Base-by-base conservation (phyloP, 768 basidiomycete genomes). In the Russula ochroleuca region DNA sequence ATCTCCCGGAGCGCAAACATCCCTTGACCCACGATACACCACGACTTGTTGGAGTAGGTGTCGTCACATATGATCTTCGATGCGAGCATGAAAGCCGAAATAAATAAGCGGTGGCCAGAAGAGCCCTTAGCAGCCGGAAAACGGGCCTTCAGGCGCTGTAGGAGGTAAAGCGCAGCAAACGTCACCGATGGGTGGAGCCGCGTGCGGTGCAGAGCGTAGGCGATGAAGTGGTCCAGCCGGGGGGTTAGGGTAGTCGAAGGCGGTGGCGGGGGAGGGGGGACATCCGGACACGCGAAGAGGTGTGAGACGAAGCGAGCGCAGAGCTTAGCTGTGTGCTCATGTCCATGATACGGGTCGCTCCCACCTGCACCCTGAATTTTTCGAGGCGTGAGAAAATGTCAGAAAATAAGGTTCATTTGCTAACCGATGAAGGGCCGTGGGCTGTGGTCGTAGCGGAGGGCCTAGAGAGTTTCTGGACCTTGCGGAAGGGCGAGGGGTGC, bases 81-180 rank as follows among this genome's bases (percentile, higher is more conserved):
- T 3, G 90, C 85, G 71, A 94, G 91, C 92, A 95, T 95, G 74
- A 93, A 92, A 0, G 92, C 92, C 1, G 91, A 92, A 50, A 95
- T 90, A 76, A 94, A 94, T 15, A 97, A 77, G 0, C 92, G 83
- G 72, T 97, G 92, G 23, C 93, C 93, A 0, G 90, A 93, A 1
- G 91, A 93, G 13, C 94, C 93, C 31, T 90, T 84, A 8, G 92
- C 93, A 7, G 92, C 90, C 3, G 92, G 93, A 75, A 94, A 95
- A n/a, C 92, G 86, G 33, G 85, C 85, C 77, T 97, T 97, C 63
- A 97, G 79, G 19, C 92, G 84, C 67, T 88, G 86, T 11, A 97
- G 81, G 31, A 95, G 68, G 77, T 91, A 79, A n/a, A 85, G 78
- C 0, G 83, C 81, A 35, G 81, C 80, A 69, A 82, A 82, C 10